Evolutionary conservation across 1,139 yeast species (phyloP).

Genomic region (Hanseniaspora sp.): DNA sequence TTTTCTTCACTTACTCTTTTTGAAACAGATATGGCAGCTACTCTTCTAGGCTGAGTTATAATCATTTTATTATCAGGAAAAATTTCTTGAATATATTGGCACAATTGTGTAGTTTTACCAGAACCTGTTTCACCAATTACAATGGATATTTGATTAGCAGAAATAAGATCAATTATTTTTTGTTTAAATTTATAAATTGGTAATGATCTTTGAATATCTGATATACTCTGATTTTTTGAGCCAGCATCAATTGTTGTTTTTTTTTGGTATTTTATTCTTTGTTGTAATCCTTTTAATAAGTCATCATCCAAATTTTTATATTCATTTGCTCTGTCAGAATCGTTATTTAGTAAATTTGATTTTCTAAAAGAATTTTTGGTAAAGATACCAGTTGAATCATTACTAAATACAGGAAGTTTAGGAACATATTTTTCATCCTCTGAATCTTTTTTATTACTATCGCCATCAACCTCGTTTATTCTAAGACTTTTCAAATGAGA

Average conservation of each 20-base stretch:
- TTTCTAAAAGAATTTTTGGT: slow-evolving; percentile 11
- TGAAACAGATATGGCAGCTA: slow-evolving; percentile 92
- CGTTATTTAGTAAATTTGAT: slow-evolving; percentile 13
- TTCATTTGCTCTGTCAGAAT: slow-evolving; percentile 16
- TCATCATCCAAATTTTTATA: slow-evolving; percentile 16
- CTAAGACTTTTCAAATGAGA: not conserved
- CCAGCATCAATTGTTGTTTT: slow-evolving; percentile 41
- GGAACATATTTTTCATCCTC: slow-evolving; percentile 3
- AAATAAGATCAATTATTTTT: slow-evolving; percentile 52
- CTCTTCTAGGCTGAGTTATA: slow-evolving; percentile 89
- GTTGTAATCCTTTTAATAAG: slow-evolving; percentile 24
- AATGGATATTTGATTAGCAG: slow-evolving; percentile 60
- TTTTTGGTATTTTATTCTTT: slow-evolving; percentile 29
- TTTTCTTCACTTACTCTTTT: slow-evolving; percentile 82
- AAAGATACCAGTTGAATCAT: slow-evolving; percentile 4
- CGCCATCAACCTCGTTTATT: not conserved
- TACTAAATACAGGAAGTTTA: slow-evolving; percentile 11
- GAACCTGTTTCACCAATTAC: slow-evolving; percentile 97
- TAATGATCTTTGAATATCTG: slow-evolving; percentile 29
- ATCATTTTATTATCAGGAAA: slow-evolving; percentile 38
- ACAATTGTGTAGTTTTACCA: slow-evolving; percentile 91
- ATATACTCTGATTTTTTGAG: slow-evolving; percentile 38
- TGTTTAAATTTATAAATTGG: slow-evolving; percentile 66
- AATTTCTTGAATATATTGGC: slow-evolving; percentile 66
- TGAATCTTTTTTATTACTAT: not conserved